Conservation (phyloP, 768 basidiomycete genomes). For the Nidularia pulvinata region DNA sequence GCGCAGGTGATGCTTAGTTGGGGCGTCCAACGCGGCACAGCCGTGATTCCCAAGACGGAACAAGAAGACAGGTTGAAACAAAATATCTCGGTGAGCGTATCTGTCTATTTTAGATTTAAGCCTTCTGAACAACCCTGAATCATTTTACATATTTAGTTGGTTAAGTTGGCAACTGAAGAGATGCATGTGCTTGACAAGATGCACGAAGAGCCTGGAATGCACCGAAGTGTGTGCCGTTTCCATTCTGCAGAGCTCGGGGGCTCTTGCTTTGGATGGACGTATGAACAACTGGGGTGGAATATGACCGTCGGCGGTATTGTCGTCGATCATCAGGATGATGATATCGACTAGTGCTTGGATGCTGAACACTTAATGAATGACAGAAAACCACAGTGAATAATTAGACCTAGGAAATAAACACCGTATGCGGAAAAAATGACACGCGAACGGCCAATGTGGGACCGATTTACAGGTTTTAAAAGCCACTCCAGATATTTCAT, state of each 20-base stretch:
- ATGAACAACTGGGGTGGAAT: slow-evolving; percentile 42
- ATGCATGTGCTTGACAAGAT: slow-evolving; percentile 16
- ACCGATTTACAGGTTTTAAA: too few species aligned
- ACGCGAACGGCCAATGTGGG: too few species aligned
- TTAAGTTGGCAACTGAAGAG: too few species aligned
- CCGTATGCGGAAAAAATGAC: too few species aligned
- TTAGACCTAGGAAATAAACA: too few species aligned
- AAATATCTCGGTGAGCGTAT: slow-evolving; percentile 28
- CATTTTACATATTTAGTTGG: too few species aligned
- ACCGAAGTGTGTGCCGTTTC: slow-evolving; percentile 26
- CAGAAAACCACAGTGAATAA: too few species aligned
- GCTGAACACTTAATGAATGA: too few species aligned
- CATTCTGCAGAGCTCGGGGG: slow-evolving; percentile 14
- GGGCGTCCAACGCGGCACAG: slow-evolving; percentile 61
- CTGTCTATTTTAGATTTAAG: slow-evolving; percentile 15
- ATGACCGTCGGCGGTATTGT: slow-evolving; percentile 29
- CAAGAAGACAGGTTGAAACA: slow-evolving; percentile 40
- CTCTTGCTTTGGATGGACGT: slow-evolving; percentile 42
- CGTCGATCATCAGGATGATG: background rate
- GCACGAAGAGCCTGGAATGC: slow-evolving; percentile 37
- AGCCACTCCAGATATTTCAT: too few species aligned
- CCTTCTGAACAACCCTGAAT: too few species aligned
- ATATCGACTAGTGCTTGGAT: too few species aligned
- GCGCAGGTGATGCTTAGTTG: slow-evolving; percentile 64
- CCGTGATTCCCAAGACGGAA: slow-evolving; percentile 65